phyloP scores from a whole-genome alignment of 2,329 filamentous ascomycete species.

The Fusarium stilboides region DNA sequence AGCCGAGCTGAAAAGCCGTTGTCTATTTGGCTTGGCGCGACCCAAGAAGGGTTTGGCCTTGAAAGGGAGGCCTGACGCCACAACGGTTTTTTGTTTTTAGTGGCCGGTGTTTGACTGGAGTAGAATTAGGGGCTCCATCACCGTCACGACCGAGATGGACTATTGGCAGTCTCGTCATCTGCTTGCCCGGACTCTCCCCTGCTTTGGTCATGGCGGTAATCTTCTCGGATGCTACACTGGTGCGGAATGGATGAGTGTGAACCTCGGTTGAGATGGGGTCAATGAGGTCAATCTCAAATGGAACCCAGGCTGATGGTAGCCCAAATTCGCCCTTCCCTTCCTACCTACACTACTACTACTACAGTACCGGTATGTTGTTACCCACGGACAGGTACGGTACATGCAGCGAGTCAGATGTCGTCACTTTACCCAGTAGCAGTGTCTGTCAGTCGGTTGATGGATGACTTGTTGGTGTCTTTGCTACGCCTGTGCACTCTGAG shows the following conservation, averaged over 20 bases:
- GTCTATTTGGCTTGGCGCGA: constrained; percentile 41
- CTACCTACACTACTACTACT: neutral
- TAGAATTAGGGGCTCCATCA: constrained; percentile 44
- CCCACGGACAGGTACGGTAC: neutral
- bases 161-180: constrained; percentile 48
- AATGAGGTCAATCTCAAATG: neutral
- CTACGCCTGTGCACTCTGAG: constrained; percentile 31
- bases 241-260: too few relatives aligned
- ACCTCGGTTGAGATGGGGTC: neutral
- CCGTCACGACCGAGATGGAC: constrained; percentile 44
- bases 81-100: constrained; percentile 51
- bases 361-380: too few relatives aligned
- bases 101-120: constrained; percentile 37
- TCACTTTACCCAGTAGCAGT: neutral
- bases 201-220: constrained; percentile 12
- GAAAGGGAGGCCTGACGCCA: constrained; percentile 44
- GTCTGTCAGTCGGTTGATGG: constrained; percentile 10
- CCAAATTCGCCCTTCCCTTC: neutral
- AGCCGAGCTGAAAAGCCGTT: constrained; percentile 52
- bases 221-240: too few relatives aligned
- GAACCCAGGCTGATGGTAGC: neutral
- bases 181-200: constrained; percentile 28
- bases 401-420: constrained; percentile 31
- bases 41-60: constrained; percentile 38
- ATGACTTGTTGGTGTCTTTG: constrained; percentile 17